A percentile compares a stretch with the other conserved stretches of the same genome.
phyloP scores from a whole-genome alignment of 306 rosid species.

The Quercus suber region DNA sequence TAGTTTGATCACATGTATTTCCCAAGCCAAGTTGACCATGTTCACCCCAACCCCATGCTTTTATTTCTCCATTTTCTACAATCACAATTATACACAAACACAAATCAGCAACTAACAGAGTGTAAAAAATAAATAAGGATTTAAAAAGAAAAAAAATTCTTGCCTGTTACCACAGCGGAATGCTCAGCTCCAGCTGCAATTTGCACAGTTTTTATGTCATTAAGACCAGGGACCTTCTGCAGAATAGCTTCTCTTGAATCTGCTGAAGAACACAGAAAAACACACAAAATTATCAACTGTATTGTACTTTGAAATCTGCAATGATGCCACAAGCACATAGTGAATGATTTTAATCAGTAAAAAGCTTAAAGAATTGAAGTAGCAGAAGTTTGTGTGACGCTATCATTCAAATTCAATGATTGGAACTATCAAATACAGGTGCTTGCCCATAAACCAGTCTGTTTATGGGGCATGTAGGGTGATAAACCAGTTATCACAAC shows the following conservation, averaged over 20 bases:
- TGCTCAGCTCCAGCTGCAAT: constrained; percentile 90
- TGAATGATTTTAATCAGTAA: neutral
- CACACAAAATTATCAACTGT: neutral
- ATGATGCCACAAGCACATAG: neutral
- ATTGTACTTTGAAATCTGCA: neutral
- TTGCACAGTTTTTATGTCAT: constrained; percentile 40
- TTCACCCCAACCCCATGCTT: constrained; percentile 99
- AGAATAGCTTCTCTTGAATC: constrained; percentile 41
- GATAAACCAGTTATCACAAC: neutral
- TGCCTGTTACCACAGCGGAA: constrained; percentile 70
- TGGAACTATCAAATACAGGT: neutral
- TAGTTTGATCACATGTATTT: constrained; percentile 46
- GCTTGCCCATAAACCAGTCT: neutral
- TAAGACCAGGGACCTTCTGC: constrained; percentile 48
- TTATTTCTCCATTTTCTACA: constrained; percentile 57
- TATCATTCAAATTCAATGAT: neutral
- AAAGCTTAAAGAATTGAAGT: neutral
- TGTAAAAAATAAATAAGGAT: neutral
- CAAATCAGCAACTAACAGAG: neutral
- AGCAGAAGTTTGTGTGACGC: neutral
- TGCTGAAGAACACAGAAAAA: neutral
- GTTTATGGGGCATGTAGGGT: neutral
- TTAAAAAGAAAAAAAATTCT: neutral
- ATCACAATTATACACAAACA: neutral
- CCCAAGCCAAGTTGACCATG: constrained; percentile 98